Evolutionary conservation across 2,329 filamentous ascomycete species (phyloP), one percentile per base, ranked within the genome.

Genomic region (Cercospora sp.): DNA sequence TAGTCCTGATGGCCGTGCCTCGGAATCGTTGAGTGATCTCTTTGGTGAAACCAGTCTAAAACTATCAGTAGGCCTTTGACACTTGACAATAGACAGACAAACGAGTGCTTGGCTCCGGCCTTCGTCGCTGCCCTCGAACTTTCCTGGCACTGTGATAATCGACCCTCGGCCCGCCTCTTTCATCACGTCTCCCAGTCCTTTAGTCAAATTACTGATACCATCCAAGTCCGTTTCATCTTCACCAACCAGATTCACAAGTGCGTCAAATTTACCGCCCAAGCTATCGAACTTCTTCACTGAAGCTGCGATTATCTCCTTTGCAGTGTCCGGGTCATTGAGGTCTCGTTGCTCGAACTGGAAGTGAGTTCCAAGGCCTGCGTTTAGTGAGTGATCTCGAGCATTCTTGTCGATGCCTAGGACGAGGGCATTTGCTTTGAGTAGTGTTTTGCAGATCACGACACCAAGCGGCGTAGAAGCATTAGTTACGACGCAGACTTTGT

Each of bases 391-490:
- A 59, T 73, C 71, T 61, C 66, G 64, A 9, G 67, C 31, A 23
- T 51, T 57, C 4, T 60, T 65, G 57, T 73, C 72, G 31, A 73
- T 65, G n/a, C 72, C 72, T 9, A 73, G 65, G 1, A 73, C 72
- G 8, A 73, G 51, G 5, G 72, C 72, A 33, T 73, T 73, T 1
- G 72, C 72, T 51, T 73, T 73, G 18, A 73, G 63, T 10, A 73
- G 59, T 9, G 69, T 71, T n/a, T 73, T 73, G 66, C 68, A 70
- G 42, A 73, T 65, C 10, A 69, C 63, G 4, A 72, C 64, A 5
- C 72, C 72, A 6, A 72, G 65, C 1, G 72, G 63, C 28, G 63
- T 66, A 16, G 68, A 71, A 6, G 71, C 71, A 26, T 68, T 62
- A 3, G 69, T 72, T 18, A 73, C 71, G 26, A 73, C 60, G 66